Base-by-base conservation (phyloP, 2,329 filamentous ascomycete genomes). In the Apiospora arundinis region DNA sequence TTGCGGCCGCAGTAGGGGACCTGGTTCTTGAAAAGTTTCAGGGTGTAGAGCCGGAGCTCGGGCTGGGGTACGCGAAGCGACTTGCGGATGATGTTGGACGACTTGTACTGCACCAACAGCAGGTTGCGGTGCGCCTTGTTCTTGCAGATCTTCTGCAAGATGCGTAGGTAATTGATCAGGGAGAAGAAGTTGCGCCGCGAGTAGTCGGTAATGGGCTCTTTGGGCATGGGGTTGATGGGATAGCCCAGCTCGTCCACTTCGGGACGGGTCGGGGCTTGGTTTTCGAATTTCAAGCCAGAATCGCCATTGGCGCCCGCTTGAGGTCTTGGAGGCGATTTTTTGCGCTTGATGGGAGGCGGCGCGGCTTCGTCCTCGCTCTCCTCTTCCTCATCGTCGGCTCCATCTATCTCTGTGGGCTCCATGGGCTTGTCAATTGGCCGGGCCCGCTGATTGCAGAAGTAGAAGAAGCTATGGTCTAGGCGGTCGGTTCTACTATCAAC, bases 1-100 rank as follows among this genome's bases (percentile, higher is more conserved):
- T 99, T 99, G 60, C 96, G 92, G 28, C 96, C 95, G 81, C 95
- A 98, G 85, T 97, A 99, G 0, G 96, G 96, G 5, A 99, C 96
- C 82, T 99, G 96, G 73, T 95, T 96, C 83, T 99, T 99, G 91
- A 98, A 98, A 0, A 99, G 88, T 83, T 99, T 99, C 76, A 99
- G 89, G 0, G 96, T 97, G 84, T 98, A 98, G 60, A 97, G 91
- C 7, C 96, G 91, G 52, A 99, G 87, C 77, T 94, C 89, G 1
- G 92, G 92, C 78, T 99, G 94, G 0, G 95, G 95, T 28, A 98
- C 92, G 76, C 96, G 95, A 21, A 99, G 90, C 7, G 93, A 92
- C 81, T 97, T 98, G 77, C 95, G 93, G 37, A 99, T 89, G 76
- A 98, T 97, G 72, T 94, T 94, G 71, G 92, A 95, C 67, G 93